Base-by-base conservation (phyloP, 2,329 filamentous ascomycete genomes). In the Penicillium sp. region DNA sequence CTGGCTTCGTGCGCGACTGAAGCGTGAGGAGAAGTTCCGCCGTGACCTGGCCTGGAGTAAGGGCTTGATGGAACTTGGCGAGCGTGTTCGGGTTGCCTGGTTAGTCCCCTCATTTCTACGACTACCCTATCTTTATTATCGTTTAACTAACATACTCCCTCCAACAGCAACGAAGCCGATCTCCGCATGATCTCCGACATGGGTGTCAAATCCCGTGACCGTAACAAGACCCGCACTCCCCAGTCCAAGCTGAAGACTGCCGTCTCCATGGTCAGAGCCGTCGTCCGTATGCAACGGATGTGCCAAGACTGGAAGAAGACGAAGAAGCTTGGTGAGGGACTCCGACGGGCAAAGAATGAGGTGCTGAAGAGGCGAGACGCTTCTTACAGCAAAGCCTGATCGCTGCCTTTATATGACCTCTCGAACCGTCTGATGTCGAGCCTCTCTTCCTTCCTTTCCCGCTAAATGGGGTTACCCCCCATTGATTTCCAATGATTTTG, bases 21-120 rank as follows among this genome's bases (percentile, higher is more conserved):
- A 81, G 64, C 80, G 93, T 29, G 91, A 96, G 69, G 82, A 87
- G 59, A 81, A 79, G 44, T 84, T 97, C 70, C 80, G 93, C 37
- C 78, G 79, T 55, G 87, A 90, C 61, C 80, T 91, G 29, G 87
- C 86, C 8, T 95, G 85, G 71, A 88, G 88, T 55, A 98, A 98
- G 77, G 82, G 79, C 58, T 90, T 88, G 68, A 81, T 96, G 71
- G 82, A 89, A 60, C 81, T 95, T 61, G 89, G 88, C 61, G 85
- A 88, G 63, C 67, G 66, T 29, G 69, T 74, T 45, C 68, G 72
- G 43, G 61, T 69, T 57, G 84, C 88, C 72, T 97, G 90, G 91
- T 96, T 83, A 60, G 87, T 84, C 57, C 52, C 33, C 39, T 50
- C 31, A 32, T 17, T 42, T 48, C 35, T 47, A 39, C n/a, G n/a